Evolutionary conservation across 768 basidiomycete species (phyloP), one percentile per base, ranked within the genome.

Genomic region (Candolleomyces efflorescens): DNA sequence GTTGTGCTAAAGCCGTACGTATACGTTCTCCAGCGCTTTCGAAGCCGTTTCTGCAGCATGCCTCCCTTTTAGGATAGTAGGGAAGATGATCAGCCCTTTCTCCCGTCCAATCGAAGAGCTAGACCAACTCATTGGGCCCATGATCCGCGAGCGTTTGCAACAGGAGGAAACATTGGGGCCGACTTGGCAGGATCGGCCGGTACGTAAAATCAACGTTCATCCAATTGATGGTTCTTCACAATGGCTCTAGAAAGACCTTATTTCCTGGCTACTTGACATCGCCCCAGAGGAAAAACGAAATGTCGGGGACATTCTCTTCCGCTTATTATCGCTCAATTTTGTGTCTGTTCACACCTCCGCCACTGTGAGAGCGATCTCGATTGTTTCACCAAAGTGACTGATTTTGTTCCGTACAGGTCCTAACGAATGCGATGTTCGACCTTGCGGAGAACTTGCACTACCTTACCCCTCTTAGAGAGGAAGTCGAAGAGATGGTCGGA

Each of bases 241-340:
- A 36, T 5, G 56, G 52, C 13, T 56, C 12, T 12, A 79, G 79
- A 76, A 75, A 52, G 78, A 82, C 60, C 63, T 78, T 44, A 69
- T 81, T 6, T 70, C 70, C 41, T 82, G 80, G 80, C 62, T 80
- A 9, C 64, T 81, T 27, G 76, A 75, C 36, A 65, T 67, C 11
- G 75, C 76, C 0, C 49, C 65, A 23, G 69, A 65, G 23, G 45
- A 67, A 5, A 70, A 74, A 54, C 64, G 67, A 18, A 69, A 68
- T 0, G 54, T 72, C 9, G 63, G 63, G 18, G 68, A 69, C 15
- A 5, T 58, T 9, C 46, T 39, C n/a, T 41, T 50, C 26, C 65
- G 71, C 24, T 59, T 78, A 0, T 63, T 78, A 1, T 32, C 65
- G 3, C 51, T 75, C 22, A 78, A 78, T 63, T 70, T 77, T 41